Evolutionary conservation across 208 protist genomes (phyloP).

Genomic region (Crithidia thermophila): DNA sequence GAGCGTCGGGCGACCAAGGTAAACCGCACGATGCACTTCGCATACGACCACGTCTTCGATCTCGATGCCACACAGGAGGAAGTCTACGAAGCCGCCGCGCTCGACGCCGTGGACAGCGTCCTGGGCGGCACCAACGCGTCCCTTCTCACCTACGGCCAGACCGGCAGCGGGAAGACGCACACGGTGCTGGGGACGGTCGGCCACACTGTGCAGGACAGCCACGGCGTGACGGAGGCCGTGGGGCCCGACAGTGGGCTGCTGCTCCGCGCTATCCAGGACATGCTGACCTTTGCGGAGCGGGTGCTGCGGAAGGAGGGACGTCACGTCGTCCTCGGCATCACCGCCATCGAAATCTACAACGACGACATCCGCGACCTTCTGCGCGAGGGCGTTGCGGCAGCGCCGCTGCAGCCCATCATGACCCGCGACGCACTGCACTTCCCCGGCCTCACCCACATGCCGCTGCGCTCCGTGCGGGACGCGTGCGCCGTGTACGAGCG

Average conservation of each 20-base stretch:
- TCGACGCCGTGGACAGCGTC: constrained; percentile 57
- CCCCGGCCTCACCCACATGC: constrained; percentile 42
- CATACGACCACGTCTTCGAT: constrained; percentile 77
- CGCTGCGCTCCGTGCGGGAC: constrained; percentile 38
- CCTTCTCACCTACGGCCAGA: constrained; percentile 86
- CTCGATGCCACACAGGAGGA: constrained; percentile 66
- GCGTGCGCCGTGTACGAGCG: constrained; percentile 48
- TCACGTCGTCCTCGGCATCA: constrained; percentile 67
- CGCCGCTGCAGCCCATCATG: constrained; percentile 41
- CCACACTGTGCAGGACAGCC: background rate
- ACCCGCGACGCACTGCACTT: constrained; percentile 48
- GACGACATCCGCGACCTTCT: constrained; percentile 82
- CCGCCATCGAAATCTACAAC: constrained; percentile 80
- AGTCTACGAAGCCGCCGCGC: constrained; percentile 74
- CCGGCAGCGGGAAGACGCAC: constrained; percentile 88
- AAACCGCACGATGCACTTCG: constrained; percentile 45
- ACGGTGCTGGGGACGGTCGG: constrained; percentile 50
- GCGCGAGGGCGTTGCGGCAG: constrained; percentile 6
- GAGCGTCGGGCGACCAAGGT: constrained; percentile 42
- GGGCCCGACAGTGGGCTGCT: constrained; percentile 67
- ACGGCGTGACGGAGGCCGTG: constrained; percentile 34
- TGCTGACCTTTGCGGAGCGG: constrained; percentile 45
- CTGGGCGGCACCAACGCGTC: constrained; percentile 65
- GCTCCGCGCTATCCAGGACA: constrained; percentile 66
- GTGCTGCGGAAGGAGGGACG: constrained; percentile 16